phyloP scores from a whole-genome alignment of 1,284 basidiomycete species.

The Fomitopsis palustris region DNA sequence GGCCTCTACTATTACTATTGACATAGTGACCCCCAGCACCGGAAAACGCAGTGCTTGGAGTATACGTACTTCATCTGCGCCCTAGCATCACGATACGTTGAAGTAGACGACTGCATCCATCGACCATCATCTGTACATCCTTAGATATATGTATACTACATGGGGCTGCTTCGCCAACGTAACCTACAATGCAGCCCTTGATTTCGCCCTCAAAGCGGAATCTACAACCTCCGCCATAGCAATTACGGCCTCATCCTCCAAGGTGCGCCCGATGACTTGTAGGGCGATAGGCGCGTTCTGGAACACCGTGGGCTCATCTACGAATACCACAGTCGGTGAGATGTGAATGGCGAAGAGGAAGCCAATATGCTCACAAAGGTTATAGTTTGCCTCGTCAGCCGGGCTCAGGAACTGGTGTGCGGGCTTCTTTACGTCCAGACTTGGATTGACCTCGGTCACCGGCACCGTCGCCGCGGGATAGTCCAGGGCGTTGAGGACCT shows the following conservation, averaged over 20 bases:
- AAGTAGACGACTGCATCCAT: no score
- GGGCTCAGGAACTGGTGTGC: slow-evolving; percentile 33
- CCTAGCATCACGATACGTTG: no score
- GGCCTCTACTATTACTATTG: no score
- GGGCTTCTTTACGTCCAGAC: slow-evolving; percentile 26
- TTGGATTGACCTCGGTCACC: slow-evolving; percentile 35
- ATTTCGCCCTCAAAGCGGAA: slow-evolving; percentile 20
- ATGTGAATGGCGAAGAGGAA: neutral
- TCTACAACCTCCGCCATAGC: slow-evolving; percentile 39
- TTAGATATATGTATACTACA: no score
- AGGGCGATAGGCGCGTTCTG: slow-evolving; percentile 46
- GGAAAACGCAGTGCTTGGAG: no score
- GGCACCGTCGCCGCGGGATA: slow-evolving; percentile 45
- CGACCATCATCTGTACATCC: no score
- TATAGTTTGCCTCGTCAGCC: slow-evolving; percentile 39
- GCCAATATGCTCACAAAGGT: slow-evolving; percentile 37
- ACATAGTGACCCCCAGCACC: no score
- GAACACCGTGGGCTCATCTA: slow-evolving; percentile 43
- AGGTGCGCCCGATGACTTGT: slow-evolving; percentile 45
- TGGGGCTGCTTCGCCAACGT: neutral
- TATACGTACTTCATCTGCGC: no score
- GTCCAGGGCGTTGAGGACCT: slow-evolving; percentile 32
- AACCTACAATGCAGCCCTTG: neutral
- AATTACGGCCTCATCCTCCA: slow-evolving; percentile 51
- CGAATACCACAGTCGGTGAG: neutral